phyloP scores from a whole-genome alignment of 2,329 filamentous ascomycete species.

The Sporothrix humicola region DNA sequence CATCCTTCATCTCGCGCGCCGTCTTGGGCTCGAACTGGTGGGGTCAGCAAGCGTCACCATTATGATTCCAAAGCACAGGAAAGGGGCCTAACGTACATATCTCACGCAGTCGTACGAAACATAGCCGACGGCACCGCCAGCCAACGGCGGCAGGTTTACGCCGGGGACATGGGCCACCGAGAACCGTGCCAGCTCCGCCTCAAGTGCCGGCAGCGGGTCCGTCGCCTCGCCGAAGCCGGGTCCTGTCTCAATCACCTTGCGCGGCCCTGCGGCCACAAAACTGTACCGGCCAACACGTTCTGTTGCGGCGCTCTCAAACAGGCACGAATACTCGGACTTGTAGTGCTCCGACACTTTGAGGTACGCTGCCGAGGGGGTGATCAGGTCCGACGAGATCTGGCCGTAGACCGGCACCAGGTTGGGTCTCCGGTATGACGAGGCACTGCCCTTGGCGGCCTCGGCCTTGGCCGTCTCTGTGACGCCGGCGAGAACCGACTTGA shows the following conservation, averaged over 20 bases:
- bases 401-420: conserved; percentile 41
- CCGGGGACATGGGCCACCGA: conserved; percentile 83
- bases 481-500: conserved; percentile 36
- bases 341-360: conserved; percentile 83
- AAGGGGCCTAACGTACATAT: conserved; percentile 51
- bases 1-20: conserved; percentile 83
- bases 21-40: conserved; percentile 92
- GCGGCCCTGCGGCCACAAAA: conserved; percentile 76
- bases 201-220: conserved; percentile 83
- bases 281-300: conserved; percentile 94
- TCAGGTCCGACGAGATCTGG: conserved; percentile 70
- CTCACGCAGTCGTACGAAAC: conserved; percentile 95
- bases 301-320: conserved; percentile 91
- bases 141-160: conserved; percentile 81
- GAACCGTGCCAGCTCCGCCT: conserved; percentile 78
- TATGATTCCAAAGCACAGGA: not conserved
- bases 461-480: conserved; percentile 31
- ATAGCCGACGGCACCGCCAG: conserved; percentile 93
- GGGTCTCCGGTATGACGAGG: conserved; percentile 34
- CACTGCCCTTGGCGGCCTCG: conserved; percentile 33
- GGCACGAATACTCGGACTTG: conserved; percentile 73
- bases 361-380: conserved; percentile 95
- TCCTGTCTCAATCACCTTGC: conserved; percentile 86
- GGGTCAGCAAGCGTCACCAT: not conserved
- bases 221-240: conserved; percentile 81